Conservation (phyloP, 2,329 filamentous ascomycete species). For the Pseudopithomyces chartarum region DNA sequence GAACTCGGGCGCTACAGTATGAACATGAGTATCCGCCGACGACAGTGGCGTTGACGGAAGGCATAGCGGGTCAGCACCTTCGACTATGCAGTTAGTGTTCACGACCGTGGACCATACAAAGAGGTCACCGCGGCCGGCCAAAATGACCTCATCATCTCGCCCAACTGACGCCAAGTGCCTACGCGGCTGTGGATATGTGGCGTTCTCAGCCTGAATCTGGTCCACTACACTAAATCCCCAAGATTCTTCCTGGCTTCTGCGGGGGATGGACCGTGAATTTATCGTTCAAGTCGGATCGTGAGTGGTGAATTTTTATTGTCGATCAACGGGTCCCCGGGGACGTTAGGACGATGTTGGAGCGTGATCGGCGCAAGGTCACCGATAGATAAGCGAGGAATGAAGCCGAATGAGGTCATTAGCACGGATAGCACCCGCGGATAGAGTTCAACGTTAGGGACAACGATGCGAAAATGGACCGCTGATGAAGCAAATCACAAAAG, state of each 20-base stretch:
- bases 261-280: neutral
- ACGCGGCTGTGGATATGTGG: neutral
- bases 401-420: slow-evolving; percentile 1
- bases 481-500: neutral
- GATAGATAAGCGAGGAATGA: slow-evolving; percentile 10
- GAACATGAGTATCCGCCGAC: slow-evolving; percentile 6
- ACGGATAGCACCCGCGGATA: neutral
- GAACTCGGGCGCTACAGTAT: neutral
- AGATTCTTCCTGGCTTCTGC: neutral
- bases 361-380: slow-evolving; percentile 12
- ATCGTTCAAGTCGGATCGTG: neutral
- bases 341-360: neutral
- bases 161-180: neutral
- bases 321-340: neutral
- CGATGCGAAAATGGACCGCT: neutral
- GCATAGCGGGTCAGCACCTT: neutral
- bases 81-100: neutral
- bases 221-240: neutral
- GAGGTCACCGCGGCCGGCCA: neutral
- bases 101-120: neutral
- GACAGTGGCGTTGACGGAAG: slow-evolving; percentile 11
- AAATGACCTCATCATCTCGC: slow-evolving; percentile 2
- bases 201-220: neutral
- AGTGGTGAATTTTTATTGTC: slow-evolving; percentile 1
- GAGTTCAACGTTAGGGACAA: neutral